These are phyloP conservation scores for Ganoderma lingzhi DNA, from an alignment of 1,284 basidiomycete genomes.

Conservation along the genomic window DNA sequence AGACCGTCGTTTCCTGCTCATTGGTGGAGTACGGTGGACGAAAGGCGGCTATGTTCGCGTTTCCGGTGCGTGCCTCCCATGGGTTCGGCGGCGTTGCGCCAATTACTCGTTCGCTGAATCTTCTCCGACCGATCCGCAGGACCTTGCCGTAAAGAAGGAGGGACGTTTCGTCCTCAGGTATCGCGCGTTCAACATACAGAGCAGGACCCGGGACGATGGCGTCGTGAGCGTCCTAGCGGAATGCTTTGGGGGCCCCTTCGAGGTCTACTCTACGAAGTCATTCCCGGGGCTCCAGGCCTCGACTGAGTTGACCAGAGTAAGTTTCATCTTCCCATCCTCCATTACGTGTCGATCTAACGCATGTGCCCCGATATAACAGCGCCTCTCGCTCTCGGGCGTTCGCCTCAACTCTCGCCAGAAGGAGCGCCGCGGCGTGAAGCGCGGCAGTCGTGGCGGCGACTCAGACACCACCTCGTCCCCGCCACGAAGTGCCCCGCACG, in stretches of 20 bases:
- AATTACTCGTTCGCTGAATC: background rate
- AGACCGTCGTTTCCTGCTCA: slow-evolving; percentile 71
- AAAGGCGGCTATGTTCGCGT: slow-evolving; percentile 74
- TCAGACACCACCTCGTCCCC: background rate
- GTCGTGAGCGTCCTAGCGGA: slow-evolving; percentile 69
- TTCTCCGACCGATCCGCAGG: slow-evolving; percentile 27
- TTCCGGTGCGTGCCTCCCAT: slow-evolving; percentile 56
- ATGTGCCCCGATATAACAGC: background rate
- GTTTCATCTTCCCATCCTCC: background rate
- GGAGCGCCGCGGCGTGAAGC: slow-evolving; percentile 11
- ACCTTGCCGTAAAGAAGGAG: slow-evolving; percentile 40
- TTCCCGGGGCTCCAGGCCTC: slow-evolving; percentile 79
- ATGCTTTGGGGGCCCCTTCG: slow-evolving; percentile 72
- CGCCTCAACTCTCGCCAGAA: slow-evolving; percentile 12
- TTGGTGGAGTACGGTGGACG: slow-evolving; percentile 68
- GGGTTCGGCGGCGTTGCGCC: background rate
- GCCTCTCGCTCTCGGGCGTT: slow-evolving; percentile 8
- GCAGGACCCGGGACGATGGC: slow-evolving; percentile 31
- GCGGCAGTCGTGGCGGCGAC: background rate
- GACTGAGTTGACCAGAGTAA: slow-evolving; percentile 78
- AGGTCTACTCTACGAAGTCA: slow-evolving; percentile 81
- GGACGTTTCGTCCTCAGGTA: slow-evolving; percentile 40
- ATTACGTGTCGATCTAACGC: slow-evolving; percentile 2
- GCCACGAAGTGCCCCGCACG: background rate
- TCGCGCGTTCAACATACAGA: slow-evolving; percentile 38